These are phyloP conservation scores for Microsporum ferrugineum DNA, from an alignment of 2,329 filamentous ascomycete species.

Conservation along the genomic window DNA sequence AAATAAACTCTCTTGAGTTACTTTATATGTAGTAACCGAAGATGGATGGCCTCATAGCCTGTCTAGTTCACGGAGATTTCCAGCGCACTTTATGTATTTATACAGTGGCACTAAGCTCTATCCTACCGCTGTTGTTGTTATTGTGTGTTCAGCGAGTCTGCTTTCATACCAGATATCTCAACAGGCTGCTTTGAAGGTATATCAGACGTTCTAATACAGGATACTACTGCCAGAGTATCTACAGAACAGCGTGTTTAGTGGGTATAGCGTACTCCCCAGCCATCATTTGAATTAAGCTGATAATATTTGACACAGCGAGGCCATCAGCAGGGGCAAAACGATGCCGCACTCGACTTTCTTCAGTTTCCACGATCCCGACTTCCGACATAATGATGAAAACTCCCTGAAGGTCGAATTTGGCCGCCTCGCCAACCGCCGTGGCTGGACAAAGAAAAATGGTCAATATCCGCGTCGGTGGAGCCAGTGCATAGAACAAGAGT, in stretches of 20 bases:
- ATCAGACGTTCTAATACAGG: neutral
- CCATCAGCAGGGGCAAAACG: neutral
- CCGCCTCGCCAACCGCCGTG: conserved; percentile 2
- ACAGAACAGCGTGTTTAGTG: neutral
- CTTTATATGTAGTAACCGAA: neutral
- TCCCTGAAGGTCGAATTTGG: conserved; percentile 5
- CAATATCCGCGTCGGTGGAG: conserved; percentile 1
- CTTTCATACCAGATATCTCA: neutral
- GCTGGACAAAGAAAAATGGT: conserved; percentile 6
- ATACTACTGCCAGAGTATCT: neutral
- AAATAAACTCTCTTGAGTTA: neutral
- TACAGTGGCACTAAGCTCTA: neutral
- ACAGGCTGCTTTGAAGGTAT: neutral
- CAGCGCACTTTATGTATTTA: neutral
- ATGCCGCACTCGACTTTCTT: conserved; percentile 5
- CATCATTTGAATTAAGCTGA: neutral
- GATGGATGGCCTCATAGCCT: neutral
- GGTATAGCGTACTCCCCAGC: neutral
- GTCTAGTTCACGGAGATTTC: neutral
- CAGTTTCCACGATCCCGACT: neutral
- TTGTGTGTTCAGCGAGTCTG: neutral
- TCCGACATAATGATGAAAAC: conserved; percentile 5
- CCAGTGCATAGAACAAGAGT: neutral
- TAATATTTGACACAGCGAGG: neutral
- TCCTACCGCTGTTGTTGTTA: neutral